Percentiles rank a stretch among this genome's conserved stretches.
These are phyloP conservation scores for Lentinula novae-zelandiae DNA, from an alignment of 1,284 basidiomycete species.

Conservation along the genomic window DNA sequence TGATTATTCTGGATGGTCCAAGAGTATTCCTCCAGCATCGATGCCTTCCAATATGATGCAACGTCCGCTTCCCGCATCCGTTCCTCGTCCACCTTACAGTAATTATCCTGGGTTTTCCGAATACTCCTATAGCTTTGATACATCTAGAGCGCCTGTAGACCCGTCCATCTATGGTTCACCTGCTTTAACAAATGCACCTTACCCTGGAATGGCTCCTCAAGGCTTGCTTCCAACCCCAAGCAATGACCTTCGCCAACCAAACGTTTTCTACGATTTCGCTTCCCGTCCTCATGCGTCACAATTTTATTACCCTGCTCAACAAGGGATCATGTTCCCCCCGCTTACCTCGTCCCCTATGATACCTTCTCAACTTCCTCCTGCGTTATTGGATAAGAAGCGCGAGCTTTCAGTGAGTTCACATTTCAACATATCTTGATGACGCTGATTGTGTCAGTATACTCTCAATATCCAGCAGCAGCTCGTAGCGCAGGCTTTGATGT, in stretches of 20 bases:
- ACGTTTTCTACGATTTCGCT: conserved; percentile 59
- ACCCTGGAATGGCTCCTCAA: conserved; percentile 43
- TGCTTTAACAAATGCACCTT: conserved; percentile 39
- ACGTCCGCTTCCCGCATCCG: conserved; percentile 31
- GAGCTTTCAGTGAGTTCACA: conserved; percentile 47
- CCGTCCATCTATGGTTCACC: conserved; percentile 46
- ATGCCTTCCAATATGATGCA: conserved; percentile 1
- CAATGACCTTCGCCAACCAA: conserved; percentile 45
- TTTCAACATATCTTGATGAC: conserved; percentile 10
- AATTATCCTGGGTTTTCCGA: conserved; percentile 57
- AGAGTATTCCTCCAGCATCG: conserved; percentile 16
- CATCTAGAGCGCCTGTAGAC: conserved; percentile 35
- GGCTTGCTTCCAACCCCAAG: conserved; percentile 39
- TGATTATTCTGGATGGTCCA: conserved; percentile 37
- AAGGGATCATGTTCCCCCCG: conserved; percentile 56
- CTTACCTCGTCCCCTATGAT: conserved; percentile 52
- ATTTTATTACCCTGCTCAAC: conserved; percentile 57
- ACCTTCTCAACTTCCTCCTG: conserved; percentile 36
- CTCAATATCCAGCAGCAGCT: conserved; percentile 27
- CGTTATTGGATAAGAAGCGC: conserved; percentile 54
- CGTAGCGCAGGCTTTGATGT: conserved; percentile 35
- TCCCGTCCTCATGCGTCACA: conserved; percentile 49
- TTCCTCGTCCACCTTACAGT: conserved; percentile 44
- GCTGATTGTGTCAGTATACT: conserved; percentile 34
- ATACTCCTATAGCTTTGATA: conserved; percentile 45